These are phyloP conservation scores for Hypomontagnella submonticulosa DNA, from an alignment of 495 filamentous ascomycete genomes.

Conservation along the genomic window DNA sequence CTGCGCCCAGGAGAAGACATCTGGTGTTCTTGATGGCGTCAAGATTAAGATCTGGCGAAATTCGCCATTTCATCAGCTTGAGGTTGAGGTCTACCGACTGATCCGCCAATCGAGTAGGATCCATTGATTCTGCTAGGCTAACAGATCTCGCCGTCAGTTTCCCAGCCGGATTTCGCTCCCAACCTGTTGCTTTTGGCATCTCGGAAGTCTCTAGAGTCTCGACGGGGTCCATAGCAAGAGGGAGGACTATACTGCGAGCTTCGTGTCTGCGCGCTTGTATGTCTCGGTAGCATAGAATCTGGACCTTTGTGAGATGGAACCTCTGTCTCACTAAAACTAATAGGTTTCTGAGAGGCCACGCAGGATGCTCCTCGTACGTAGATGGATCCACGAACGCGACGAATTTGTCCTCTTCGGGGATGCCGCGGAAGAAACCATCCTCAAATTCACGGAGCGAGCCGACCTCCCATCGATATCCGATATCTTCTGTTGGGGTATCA, in stretches of 20 bases:
- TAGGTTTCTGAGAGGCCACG: conserved; percentile 93
- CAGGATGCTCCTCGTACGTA: conserved; percentile 83
- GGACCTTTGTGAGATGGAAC: conserved; percentile 79
- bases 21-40: conserved; percentile 90
- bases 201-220: conserved; percentile 52
- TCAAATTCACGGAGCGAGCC: conserved; percentile 82
- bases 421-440: conserved; percentile 82
- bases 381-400: conserved; percentile 92
- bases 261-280: conserved; percentile 78
- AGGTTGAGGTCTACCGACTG: conserved; percentile 97
- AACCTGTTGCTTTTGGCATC: conserved; percentile 91
- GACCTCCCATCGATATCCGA: conserved; percentile 78
- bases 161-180: conserved; percentile 83
- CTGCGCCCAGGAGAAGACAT: conserved; percentile 93
- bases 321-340: conserved; percentile 85
- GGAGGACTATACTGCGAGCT: conserved; percentile 80
- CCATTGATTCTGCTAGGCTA: conserved; percentile 89
- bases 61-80: conserved; percentile 98
- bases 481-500: conserved; percentile 52
- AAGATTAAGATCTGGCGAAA: conserved; percentile 87
- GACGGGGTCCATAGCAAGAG: conserved; percentile 66
- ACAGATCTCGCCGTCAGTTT: conserved; percentile 80
- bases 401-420: conserved; percentile 75
- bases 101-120: conserved; percentile 85
- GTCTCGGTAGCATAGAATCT: conserved; percentile 92